Conservation (phyloP, 768 basidiomycete species). For the Lactarius sp. region DNA sequence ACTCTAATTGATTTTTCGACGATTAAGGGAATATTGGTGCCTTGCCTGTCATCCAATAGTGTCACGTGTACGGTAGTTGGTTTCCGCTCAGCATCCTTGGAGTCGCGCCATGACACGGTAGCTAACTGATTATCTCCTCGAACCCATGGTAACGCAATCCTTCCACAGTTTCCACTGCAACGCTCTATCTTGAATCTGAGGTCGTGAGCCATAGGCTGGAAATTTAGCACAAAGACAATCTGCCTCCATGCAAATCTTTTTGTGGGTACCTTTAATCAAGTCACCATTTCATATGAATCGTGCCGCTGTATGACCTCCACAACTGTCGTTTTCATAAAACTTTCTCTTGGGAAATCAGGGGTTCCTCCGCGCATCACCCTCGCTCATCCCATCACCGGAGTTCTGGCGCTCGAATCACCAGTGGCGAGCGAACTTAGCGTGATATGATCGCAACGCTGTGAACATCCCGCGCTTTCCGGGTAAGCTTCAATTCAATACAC, state of each 20-base stretch:
- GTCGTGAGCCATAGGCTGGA: not conserved
- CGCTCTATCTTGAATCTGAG: not conserved
- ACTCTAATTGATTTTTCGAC: not conserved
- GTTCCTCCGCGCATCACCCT: not conserved
- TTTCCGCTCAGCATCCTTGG: not conserved
- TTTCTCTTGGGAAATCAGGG: not conserved
- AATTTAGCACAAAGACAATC: not conserved
- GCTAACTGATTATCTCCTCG: not conserved
- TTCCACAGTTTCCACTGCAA: slow-evolving; percentile 12
- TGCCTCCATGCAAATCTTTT: not conserved
- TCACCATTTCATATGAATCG: not conserved
- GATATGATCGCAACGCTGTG: slow-evolving; percentile 1
- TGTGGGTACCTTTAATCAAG: not conserved
- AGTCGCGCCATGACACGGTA: not conserved
- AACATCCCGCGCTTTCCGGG: not conserved
- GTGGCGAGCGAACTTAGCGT: not conserved
- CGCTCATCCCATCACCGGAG: not conserved
- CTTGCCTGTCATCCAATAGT: not conserved
- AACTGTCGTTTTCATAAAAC: not conserved
- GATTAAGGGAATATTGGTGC: not conserved
- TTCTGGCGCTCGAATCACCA: not conserved
- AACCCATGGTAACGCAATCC: not conserved
- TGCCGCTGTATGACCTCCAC: too few species aligned
- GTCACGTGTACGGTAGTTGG: not conserved
- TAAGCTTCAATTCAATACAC: not conserved